Evolutionary conservation across 169 alveolate genomes (phyloP), one percentile per base, ranked within the genome.

Genomic region (Eimeria maxima): DNA sequence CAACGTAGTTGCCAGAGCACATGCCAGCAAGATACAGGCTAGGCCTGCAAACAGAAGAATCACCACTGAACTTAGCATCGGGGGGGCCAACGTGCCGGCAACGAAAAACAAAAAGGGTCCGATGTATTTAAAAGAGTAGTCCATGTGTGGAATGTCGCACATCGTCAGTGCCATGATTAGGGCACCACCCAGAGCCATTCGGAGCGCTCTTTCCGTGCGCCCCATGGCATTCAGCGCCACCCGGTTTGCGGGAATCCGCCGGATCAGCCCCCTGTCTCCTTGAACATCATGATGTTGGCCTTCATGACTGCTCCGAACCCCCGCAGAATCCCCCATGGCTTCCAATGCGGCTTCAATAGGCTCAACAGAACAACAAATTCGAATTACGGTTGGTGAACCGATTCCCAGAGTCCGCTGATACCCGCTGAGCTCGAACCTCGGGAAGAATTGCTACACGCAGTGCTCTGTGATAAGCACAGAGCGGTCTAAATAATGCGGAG

Each of bases 101-200:
- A 92, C 95, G 55, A 81, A 92, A 55, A 74, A 92, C 33, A 92
- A 47, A 60, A 92, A 92, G 76, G 95, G 95, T 2, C 90, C 95
- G 22, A 92, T 45, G 76, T 92, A 92, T 29, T 83, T 57, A 24
- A 92, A 92, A 57, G 95, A 92, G 60, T 92, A 92, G 55, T 92
- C 92, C 65, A 92, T 60, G 44, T 69, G 53, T 18, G 95, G 92
- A 50, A 78, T 38, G 57, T 92, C 95, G 84, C 88, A 74, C 95
- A 92, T 92, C 7, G 95, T 55, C 83, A 92, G 84, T 4, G 88
- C 95, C 83, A 74, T 55, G 65, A 92, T 78, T 44, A 92, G 73
- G 0, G 95, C 95, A 8, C 95, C 95, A 6, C 95, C 95, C 0
- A 92, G 65, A 18, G 92, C 95, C 92, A 92, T 60, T 33, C 95